A percentile compares a stretch with the other conserved stretches of the same genome.
Evolutionary conservation across 2,329 filamentous ascomycete genomes (phyloP).

Genomic region (Sporothrix mexicana): DNA sequence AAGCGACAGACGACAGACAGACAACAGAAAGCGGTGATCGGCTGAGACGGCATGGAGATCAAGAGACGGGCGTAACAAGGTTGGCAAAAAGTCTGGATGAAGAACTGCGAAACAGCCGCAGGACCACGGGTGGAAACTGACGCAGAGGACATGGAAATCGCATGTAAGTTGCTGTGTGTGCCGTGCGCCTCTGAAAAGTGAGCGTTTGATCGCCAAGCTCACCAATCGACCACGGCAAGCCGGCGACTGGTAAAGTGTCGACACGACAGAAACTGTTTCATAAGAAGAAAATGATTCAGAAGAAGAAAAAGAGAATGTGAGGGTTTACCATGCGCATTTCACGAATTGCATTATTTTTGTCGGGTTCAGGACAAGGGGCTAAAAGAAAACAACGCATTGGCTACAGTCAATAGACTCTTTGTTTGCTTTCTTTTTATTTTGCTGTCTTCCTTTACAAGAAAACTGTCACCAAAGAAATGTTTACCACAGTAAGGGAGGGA

Average conservation of each 20-base stretch:
- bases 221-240: constrained; percentile 3
- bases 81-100: background rate
- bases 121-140: background rate
- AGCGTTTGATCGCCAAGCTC: constrained; percentile 2
- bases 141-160: background rate
- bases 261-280: background rate
- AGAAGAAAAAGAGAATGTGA: background rate
- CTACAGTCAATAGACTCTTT: no score
- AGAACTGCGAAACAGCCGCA: constrained; percentile 11
- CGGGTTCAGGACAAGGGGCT: background rate
- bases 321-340: no score
- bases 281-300: background rate
- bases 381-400: background rate
- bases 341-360: no score
- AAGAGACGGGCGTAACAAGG: background rate
- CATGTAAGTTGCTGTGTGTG: background rate
- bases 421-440: background rate
- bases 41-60: constrained; percentile 1
- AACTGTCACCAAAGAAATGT: no score
- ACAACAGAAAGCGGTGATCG: no score
- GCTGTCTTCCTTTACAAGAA: background rate
- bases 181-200: background rate
- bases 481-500: no score
- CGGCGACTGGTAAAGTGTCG: constrained; percentile 7
- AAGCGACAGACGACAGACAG: no score